Conservation (phyloP, 805 yeast species). For the Cyberlindnera maritima region DNA sequence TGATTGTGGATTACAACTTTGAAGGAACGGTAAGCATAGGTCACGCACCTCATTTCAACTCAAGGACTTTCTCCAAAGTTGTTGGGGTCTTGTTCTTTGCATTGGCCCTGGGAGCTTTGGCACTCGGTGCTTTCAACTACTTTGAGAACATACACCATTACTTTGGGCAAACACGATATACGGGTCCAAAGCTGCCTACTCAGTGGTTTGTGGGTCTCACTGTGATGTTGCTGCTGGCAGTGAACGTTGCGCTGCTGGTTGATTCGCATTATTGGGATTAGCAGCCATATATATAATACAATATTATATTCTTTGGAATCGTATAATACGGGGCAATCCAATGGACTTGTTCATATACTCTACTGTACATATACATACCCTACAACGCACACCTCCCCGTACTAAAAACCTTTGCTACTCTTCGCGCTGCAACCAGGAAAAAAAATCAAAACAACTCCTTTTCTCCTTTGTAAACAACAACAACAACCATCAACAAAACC, state of each 20-base stretch:
- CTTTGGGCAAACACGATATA: conserved; percentile 14
- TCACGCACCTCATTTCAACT: conserved; percentile 7
- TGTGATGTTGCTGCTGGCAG: conserved; percentile 12
- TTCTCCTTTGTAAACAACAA: not conserved
- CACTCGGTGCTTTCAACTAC: conserved; percentile 23
- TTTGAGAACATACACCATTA: conserved; percentile 17
- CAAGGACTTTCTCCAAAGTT: conserved; percentile 4
- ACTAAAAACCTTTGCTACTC: too few species aligned
- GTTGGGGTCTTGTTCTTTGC: conserved; percentile 18
- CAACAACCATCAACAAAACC: not conserved
- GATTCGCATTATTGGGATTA: conserved; percentile 16
- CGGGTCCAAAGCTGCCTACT: conserved; percentile 16
- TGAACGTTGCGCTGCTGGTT: conserved; percentile 18
- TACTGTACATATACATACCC: too few species aligned
- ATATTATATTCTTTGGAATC: too few species aligned
- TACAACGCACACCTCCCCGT: too few species aligned
- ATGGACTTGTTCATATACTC: too few species aligned
- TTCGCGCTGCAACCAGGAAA: too few species aligned
- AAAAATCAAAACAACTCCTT: not conserved
- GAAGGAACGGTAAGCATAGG: not conserved
- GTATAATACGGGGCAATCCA: too few species aligned
- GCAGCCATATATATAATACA: too few species aligned
- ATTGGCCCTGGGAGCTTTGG: conserved; percentile 11
- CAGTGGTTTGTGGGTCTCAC: conserved; percentile 8
- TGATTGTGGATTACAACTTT: conserved; percentile 21